Percentiles rank a stretch among this genome's conserved stretches.
Conservation (phyloP, 2,329 filamentous ascomycete genomes). For the Colletotrichum falcatum region DNA sequence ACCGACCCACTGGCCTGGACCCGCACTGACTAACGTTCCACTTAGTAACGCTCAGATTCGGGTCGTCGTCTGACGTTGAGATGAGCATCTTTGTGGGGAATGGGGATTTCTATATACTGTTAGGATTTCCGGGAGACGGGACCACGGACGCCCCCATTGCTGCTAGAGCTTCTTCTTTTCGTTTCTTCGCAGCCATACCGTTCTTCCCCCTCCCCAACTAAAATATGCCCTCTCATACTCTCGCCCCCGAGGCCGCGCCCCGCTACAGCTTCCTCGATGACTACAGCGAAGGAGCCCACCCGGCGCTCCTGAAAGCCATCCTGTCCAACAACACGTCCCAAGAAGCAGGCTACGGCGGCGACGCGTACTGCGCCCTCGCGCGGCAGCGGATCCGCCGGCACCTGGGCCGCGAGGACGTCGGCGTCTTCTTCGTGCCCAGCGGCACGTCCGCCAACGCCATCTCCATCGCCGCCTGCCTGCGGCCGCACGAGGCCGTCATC, state of each 20-base stretch:
- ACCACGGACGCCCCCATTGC: background rate
- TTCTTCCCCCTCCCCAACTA: background rate
- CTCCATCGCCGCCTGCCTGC: slow-evolving; percentile 62
- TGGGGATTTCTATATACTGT: slow-evolving; percentile 4
- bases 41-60: slow-evolving; percentile 34
- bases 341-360: slow-evolving; percentile 60
- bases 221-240: slow-evolving; percentile 26
- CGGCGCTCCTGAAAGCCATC: slow-evolving; percentile 60
- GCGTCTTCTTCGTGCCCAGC: slow-evolving; percentile 64
- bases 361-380: slow-evolving; percentile 57
- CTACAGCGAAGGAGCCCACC: slow-evolving; percentile 65
- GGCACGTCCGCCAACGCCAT: slow-evolving; percentile 65
- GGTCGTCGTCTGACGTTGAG: slow-evolving; percentile 12
- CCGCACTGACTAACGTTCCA: slow-evolving; percentile 37
- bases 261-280: slow-evolving; percentile 63
- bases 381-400: slow-evolving; percentile 51
- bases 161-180: background rate
- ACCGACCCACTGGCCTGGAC: slow-evolving; percentile 21
- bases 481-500: slow-evolving; percentile 64
- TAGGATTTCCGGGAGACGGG: slow-evolving; percentile 2
- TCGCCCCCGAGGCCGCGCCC: background rate
- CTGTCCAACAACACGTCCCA: slow-evolving; percentile 58
- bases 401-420: slow-evolving; percentile 52
- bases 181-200: background rate
- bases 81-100: background rate